A percentile compares a stretch with the other conserved stretches of the same genome.
Conservation (phyloP, 257 asterid genomes). For the Solanum etuberosum region DNA sequence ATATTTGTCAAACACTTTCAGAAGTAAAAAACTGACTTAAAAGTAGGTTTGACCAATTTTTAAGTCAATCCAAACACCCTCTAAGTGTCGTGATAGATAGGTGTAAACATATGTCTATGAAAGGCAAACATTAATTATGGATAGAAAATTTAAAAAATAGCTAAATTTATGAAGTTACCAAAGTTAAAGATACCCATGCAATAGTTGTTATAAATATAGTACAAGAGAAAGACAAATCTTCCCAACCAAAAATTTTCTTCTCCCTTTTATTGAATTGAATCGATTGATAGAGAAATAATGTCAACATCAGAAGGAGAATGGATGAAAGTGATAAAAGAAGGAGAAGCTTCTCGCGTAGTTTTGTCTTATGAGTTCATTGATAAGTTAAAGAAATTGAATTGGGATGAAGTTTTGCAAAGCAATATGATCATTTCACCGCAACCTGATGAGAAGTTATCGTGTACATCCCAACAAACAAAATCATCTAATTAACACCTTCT, state of each 20-base stretch:
- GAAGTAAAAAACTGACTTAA: too few relatives aligned
- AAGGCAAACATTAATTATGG: too few relatives aligned
- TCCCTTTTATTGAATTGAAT: too few relatives aligned
- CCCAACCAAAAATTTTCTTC: too few relatives aligned
- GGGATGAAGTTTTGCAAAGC: not conserved
- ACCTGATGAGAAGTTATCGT: not conserved
- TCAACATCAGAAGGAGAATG: not conserved
- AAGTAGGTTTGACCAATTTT: too few relatives aligned
- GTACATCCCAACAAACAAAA: too few relatives aligned
- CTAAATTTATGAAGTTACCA: not conserved
- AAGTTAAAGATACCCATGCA: not conserved
- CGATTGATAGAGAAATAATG: not conserved
- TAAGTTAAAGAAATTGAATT: slow-evolving; percentile 4
- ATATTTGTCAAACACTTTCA: too few relatives aligned
- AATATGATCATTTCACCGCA: not conserved
- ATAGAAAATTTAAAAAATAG: not conserved
- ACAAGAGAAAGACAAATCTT: too few relatives aligned
- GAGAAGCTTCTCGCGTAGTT: not conserved
- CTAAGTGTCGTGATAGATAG: too few relatives aligned
- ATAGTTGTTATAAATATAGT: too few relatives aligned
- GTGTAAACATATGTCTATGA: too few relatives aligned
- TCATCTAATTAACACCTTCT: not conserved
- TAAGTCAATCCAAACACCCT: too few relatives aligned
- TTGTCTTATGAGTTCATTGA: slow-evolving; percentile 13
- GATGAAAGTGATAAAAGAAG: not conserved